Evolutionary conservation across 2,329 filamentous ascomycete genomes (phyloP).

Genomic region (Fusarium pseudograminearum): DNA sequence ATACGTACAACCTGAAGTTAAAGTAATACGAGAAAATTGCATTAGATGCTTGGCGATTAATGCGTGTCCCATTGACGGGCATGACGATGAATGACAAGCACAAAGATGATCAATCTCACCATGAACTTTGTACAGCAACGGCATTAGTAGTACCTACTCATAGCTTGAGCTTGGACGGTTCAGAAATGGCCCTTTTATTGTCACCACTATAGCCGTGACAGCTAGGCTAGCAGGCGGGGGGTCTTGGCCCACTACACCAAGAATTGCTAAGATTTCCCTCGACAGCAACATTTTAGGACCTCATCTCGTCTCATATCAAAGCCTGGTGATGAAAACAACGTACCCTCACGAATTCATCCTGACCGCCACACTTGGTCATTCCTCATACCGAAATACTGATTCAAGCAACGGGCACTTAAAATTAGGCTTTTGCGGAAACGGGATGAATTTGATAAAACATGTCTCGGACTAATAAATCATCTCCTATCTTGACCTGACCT

Average conservation of each 20-base stretch:
- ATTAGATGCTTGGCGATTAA: conserved; percentile 16
- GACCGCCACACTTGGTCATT: conserved; percentile 14
- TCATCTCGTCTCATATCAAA: conserved; percentile 25
- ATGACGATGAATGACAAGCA: conserved; percentile 27
- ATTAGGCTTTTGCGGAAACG: neutral
- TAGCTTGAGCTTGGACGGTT: neutral
- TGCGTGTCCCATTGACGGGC: conserved; percentile 13
- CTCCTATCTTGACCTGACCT: neutral
- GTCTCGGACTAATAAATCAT: conserved; percentile 23
- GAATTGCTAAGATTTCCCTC: conserved; percentile 16
- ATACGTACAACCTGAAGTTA: conserved; percentile 18
- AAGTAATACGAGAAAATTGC: conserved; percentile 24
- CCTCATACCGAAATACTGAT: neutral
- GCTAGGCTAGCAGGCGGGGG: neutral
- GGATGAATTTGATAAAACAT: conserved; percentile 10
- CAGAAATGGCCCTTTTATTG: neutral
- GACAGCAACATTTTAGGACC: conserved; percentile 5
- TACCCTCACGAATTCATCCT: neutral
- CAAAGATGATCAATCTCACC: conserved; percentile 7
- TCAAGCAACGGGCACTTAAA: neutral
- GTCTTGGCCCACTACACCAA: conserved; percentile 2
- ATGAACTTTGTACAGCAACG: neutral
- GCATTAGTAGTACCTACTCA: no score
- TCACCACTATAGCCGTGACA: conserved; percentile 2
- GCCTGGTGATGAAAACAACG: neutral